Percentiles rank a stretch among this genome's conserved stretches.
Conservation (phyloP, 805 yeast species). For the Trichomonascus vanleenenianus region DNA sequence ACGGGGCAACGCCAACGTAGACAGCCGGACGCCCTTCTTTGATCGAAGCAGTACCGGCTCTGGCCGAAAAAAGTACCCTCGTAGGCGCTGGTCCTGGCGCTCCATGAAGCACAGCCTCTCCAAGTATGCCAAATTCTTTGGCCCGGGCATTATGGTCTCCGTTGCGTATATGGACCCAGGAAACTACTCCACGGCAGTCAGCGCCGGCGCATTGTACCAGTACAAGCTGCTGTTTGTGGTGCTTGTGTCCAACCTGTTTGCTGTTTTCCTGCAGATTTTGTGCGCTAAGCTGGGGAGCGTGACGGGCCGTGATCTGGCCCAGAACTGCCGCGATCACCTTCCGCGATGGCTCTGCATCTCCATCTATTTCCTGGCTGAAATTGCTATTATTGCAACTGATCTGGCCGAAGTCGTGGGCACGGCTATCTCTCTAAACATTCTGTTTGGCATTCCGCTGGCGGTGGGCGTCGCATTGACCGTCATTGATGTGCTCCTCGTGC, state of each 20-base stretch:
- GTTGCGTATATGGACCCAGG: conserved; percentile 96
- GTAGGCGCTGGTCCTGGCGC: not conserved
- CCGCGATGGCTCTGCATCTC: conserved; percentile 57
- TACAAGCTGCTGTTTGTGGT: conserved; percentile 67
- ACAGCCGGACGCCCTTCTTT: not conserved
- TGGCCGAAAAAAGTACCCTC: not conserved
- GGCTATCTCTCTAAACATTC: conserved; percentile 73
- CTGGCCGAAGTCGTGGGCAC: conserved; percentile 93
- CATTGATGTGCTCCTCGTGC: conserved; percentile 68
- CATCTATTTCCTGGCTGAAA: conserved; percentile 66
- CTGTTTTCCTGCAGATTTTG: conserved; percentile 72
- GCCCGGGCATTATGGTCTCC: conserved; percentile 82
- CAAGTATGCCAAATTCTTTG: conserved; percentile 63
- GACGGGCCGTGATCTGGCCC: conserved; percentile 82
- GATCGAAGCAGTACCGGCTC: not conserved
- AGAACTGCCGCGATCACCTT: conserved; percentile 67
- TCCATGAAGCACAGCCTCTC: conserved; percentile 9
- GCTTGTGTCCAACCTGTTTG: conserved; percentile 72
- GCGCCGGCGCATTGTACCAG: conserved; percentile 76
- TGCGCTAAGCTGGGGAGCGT: conserved; percentile 84
- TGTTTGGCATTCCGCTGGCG: conserved; percentile 65
- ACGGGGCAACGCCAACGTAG: not conserved
- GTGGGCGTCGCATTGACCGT: conserved; percentile 75
- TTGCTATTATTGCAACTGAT: conserved; percentile 88
- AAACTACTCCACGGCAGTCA: conserved; percentile 81